phyloP scores from a whole-genome alignment of 441 rosid species.

The Kokia cookei region DNA sequence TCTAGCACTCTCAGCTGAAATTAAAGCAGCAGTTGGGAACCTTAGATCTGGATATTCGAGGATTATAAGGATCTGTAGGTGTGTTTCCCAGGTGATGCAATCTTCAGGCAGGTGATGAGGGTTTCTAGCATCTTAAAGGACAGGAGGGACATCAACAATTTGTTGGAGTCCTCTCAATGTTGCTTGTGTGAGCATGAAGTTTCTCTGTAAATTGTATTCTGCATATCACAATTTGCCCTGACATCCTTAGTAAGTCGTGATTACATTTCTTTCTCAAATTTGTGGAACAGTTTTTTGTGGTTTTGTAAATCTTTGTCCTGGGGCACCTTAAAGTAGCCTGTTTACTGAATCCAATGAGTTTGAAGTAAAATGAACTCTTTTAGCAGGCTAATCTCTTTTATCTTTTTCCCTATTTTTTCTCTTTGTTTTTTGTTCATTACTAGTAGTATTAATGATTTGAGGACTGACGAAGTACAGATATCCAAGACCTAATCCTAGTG shows the following conservation, averaged over 20 bases:
- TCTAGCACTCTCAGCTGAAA: conserved; percentile 25
- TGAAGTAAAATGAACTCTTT: not conserved
- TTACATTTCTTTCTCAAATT: not conserved
- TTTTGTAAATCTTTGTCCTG: not conserved
- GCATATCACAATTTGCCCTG: not conserved
- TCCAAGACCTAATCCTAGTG: not conserved
- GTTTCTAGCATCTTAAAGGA: not conserved
- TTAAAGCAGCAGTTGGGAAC: conserved; percentile 33
- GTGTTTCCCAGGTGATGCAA: conserved; percentile 42
- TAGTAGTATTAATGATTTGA: not conserved
- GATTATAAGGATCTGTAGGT: conserved; percentile 51
- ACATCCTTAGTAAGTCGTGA: not conserved
- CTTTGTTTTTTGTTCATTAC: not conserved
- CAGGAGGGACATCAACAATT: not conserved
- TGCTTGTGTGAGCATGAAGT: not conserved
- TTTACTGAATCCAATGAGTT: not conserved
- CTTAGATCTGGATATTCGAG: conserved; percentile 50
- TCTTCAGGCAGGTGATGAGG: conserved; percentile 20
- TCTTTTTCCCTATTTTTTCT: not conserved
- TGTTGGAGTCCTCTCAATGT: not conserved
- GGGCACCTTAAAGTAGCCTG: not conserved
- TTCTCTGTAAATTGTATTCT: not conserved
- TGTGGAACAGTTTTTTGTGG: not conserved
- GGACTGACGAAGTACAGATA: not conserved
- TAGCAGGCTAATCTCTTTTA: not conserved